Conservation (phyloP, 2,329 filamentous ascomycete genomes). For the Pestalotiopsis sp. region DNA sequence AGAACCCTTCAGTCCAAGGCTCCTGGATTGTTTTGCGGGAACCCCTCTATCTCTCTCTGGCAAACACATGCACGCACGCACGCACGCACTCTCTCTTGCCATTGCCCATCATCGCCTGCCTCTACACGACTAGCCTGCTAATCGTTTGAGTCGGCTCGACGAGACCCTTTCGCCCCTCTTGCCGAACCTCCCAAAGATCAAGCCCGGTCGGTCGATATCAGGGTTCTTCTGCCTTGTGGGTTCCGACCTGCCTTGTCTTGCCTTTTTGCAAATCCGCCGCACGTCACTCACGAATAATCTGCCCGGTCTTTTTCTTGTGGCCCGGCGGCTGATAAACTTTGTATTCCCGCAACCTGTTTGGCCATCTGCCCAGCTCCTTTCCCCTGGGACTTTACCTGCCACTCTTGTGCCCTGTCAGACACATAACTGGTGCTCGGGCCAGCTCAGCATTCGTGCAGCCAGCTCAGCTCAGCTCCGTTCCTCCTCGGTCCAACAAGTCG, state of each 20-base stretch:
- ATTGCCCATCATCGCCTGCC: too few relatives aligned
- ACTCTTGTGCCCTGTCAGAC: background rate
- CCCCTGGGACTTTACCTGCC: background rate
- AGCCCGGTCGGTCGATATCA: background rate
- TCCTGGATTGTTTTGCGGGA: too few relatives aligned
- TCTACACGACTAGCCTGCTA: too few relatives aligned
- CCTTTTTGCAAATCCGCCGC: background rate
- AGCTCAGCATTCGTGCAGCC: background rate
- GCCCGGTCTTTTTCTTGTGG: background rate
- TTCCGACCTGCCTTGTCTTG: background rate
- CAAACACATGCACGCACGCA: too few relatives aligned
- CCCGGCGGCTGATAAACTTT: constrained; percentile 4
- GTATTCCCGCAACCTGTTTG: background rate
- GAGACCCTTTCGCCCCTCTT: background rate
- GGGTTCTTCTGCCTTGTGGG: background rate
- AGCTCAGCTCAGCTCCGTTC: background rate
- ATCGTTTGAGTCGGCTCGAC: background rate
- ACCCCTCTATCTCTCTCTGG: too few relatives aligned
- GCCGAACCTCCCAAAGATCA: background rate
- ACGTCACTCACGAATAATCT: background rate
- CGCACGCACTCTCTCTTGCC: too few relatives aligned
- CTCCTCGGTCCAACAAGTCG: background rate
- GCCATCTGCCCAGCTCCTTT: background rate
- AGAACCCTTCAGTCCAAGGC: background rate
- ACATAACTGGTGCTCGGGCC: background rate